These are phyloP conservation scores for Earliella scabrosa DNA, from an alignment of 1,284 basidiomycete genomes.

Conservation along the genomic window DNA sequence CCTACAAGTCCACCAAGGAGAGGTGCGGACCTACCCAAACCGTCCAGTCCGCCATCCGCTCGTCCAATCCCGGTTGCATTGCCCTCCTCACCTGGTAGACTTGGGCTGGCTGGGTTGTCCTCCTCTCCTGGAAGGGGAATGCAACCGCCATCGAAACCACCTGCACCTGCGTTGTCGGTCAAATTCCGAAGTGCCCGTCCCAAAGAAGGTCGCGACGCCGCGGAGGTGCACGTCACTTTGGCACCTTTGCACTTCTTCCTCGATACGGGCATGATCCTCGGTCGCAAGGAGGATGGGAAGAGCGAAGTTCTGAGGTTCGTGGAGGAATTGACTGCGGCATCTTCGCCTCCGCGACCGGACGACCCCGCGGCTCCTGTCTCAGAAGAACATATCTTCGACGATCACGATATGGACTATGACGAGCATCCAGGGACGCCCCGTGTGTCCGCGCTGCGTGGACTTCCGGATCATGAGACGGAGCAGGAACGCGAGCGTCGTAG, in stretches of 20 bases:
- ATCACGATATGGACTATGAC: slow-evolving; percentile 29
- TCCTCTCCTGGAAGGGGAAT: slow-evolving; percentile 15
- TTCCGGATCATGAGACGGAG: slow-evolving; percentile 33
- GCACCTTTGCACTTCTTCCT: slow-evolving; percentile 75
- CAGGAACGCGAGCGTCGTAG: slow-evolving; percentile 45
- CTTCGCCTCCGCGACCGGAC: slow-evolving; percentile 18
- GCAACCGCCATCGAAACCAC: slow-evolving; percentile 2
- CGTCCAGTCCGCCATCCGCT: slow-evolving; percentile 7
- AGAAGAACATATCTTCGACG: slow-evolving; percentile 20
- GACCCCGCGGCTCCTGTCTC: slow-evolving; percentile 22
- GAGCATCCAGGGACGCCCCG: slow-evolving; percentile 43
- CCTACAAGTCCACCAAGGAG: slow-evolving; percentile 11
- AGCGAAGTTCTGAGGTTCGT: slow-evolving; percentile 45
- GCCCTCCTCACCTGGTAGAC: slow-evolving; percentile 23
- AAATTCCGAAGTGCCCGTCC: slow-evolving; percentile 20
- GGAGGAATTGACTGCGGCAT: slow-evolving; percentile 34
- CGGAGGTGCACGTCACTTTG: slow-evolving; percentile 45
- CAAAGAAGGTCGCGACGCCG: not conserved
- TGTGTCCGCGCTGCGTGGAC: slow-evolving; percentile 16
- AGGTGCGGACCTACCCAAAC: slow-evolving; percentile 2
- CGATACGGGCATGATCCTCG: slow-evolving; percentile 60
- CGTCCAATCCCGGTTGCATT: slow-evolving; percentile 14
- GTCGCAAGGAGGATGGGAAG: slow-evolving; percentile 37
- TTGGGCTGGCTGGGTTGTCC: slow-evolving; percentile 21
- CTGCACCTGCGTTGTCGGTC: slow-evolving; percentile 25